Percentiles rank a stretch among this genome's conserved stretches.
Evolutionary conservation across 306 rosid species (phyloP).

Genomic region (Vachellia pachyceras): DNA sequence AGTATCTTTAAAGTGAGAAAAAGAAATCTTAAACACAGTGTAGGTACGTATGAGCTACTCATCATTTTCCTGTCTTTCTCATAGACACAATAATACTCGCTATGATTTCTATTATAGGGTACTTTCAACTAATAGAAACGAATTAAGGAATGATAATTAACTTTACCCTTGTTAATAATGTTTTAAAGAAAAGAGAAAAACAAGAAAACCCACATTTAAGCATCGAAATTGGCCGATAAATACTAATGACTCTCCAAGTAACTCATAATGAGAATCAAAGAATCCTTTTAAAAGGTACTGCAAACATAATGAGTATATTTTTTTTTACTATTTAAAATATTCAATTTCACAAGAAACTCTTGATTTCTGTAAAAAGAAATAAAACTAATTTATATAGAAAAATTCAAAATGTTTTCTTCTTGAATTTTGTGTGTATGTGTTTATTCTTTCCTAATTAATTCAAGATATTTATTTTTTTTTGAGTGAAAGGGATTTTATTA

Average conservation of each 20-base stretch:
- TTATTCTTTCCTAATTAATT: not conserved
- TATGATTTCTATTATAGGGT: too few relatives aligned
- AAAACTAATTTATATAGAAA: not conserved
- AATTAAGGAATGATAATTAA: too few relatives aligned
- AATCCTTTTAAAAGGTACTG: too few relatives aligned
- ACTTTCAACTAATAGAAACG: too few relatives aligned
- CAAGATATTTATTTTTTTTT: not conserved
- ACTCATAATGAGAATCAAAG: too few relatives aligned
- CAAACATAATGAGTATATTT: too few relatives aligned
- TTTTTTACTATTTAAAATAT: not conserved
- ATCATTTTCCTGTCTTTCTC: not conserved
- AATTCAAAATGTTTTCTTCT: not conserved
- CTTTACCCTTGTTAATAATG: too few relatives aligned
- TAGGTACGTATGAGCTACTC: not conserved
- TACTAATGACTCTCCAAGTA: too few relatives aligned
- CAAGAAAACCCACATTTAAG: too few relatives aligned
- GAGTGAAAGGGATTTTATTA: too few relatives aligned
- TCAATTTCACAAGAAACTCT: not conserved
- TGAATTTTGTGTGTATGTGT: not conserved
- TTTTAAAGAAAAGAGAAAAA: too few relatives aligned
- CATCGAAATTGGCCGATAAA: too few relatives aligned
- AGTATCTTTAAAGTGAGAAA: not conserved
- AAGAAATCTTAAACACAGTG: not conserved
- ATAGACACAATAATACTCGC: not conserved
- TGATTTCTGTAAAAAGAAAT: not conserved